These are phyloP conservation scores for Cryptococcus sp. DNA, from an alignment of 1,284 basidiomycete species.

Conservation along the genomic window DNA sequence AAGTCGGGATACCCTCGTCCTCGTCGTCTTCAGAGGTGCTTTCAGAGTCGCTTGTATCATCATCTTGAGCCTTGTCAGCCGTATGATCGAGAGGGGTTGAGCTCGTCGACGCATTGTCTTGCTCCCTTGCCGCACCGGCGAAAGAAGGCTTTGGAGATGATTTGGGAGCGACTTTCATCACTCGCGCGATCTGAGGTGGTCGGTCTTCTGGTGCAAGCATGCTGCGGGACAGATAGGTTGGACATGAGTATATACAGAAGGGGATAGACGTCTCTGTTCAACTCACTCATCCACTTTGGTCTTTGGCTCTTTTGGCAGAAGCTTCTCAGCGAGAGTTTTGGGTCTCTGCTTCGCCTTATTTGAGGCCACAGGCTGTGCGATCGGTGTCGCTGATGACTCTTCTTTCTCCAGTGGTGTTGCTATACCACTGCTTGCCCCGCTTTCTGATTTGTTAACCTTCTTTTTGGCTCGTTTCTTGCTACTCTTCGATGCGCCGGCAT, in stretches of 20 bases:
- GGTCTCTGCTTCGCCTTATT: constrained; percentile 24
- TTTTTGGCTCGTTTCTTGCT: constrained; percentile 41
- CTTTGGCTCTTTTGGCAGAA: constrained; percentile 44
- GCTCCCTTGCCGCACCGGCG: not conserved
- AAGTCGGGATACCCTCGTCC: not conserved
- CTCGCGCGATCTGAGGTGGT: constrained; percentile 39
- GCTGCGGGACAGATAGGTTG: constrained; percentile 15
- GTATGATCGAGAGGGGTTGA: not conserved
- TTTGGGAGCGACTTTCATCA: constrained; percentile 39
- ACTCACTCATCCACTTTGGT: constrained; percentile 51
- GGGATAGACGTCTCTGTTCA: not conserved
- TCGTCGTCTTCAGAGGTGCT: not conserved
- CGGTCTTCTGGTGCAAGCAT: constrained; percentile 49
- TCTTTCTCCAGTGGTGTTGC: constrained; percentile 1
- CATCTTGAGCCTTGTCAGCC: not conserved
- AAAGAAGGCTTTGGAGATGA: not conserved
- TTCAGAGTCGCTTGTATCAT: not conserved
- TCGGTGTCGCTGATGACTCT: no score
- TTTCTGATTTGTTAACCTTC: constrained; percentile 23
- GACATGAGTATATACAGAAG: not conserved
- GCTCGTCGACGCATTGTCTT: no score
- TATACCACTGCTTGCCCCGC: not conserved
- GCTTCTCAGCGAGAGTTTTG: constrained; percentile 46
- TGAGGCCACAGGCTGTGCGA: not conserved
- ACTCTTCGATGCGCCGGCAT: constrained; percentile 6